Base-by-base conservation (phyloP, 768 basidiomycete genomes). In the Inosperma sp. region DNA sequence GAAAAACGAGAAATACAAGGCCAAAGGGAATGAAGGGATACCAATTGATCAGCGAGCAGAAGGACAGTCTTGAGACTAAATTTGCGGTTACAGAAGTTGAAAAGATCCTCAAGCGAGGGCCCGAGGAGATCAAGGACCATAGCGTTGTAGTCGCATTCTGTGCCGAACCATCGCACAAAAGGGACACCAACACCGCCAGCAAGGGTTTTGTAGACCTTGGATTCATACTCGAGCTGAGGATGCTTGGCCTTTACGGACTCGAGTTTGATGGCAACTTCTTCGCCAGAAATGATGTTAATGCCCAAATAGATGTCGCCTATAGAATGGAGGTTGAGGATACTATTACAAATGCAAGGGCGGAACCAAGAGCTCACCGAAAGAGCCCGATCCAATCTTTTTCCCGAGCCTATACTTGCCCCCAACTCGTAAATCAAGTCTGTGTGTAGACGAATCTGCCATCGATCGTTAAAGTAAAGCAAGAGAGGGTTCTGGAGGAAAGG, bases 221-320 rank as follows among this genome's bases (percentile, higher is more conserved):
- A 87, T 72, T 99, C 95, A 66, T 99, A 99, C 70, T 99, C 96
- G 63, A 99, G 87, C 72, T 99, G 96, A n/a, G 96, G 96, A 61
- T 99, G 96, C 71, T 99, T 99, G 59, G 96, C 96, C 72, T 99
- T 99, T 70, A 98, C 93, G 2, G 95, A 97, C 73, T 99, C 96
- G 62, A 99, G 90, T 74, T 99, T 99, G 81, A 99, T 99, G 66
- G 93, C 96, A 54, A 98, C 95, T 68, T 98, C 96, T 68, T 99
- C 96, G 21, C 95, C 95, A 14, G 95, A 97, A 67, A 98, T 97
- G 76, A 99, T 97, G 80, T 98, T 99, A 70, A 96, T 95, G 51
- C 96, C 96, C 55, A 98, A 90, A 69, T 98, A 98, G 72, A 99
- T 97, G 68, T 97, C 95, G 70, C 93, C 95, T 95, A 19, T 16